phyloP scores from a whole-genome alignment of 139 green algal genomes.

The Nannochloris sp. region DNA sequence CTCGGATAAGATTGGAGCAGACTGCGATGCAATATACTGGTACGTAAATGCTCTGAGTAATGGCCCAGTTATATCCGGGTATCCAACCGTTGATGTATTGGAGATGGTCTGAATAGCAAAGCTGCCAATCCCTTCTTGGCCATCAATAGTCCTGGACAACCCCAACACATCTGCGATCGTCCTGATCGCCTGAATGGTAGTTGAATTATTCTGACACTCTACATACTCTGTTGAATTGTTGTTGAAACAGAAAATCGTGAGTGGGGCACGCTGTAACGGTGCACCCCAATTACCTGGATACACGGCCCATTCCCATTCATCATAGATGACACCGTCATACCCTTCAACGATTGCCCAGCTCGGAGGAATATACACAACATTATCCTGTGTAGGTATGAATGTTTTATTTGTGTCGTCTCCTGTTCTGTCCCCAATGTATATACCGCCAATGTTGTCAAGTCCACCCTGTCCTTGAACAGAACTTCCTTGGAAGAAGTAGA shows the following conservation, averaged over 20 bases:
- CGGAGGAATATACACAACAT: constrained; percentile 10
- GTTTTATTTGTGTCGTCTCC: background rate
- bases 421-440: constrained; percentile 21
- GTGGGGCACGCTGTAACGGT: background rate
- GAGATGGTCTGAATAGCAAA: background rate
- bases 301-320: constrained; percentile 9
- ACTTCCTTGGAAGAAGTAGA: constrained; percentile 7
- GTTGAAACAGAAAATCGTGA: constrained; percentile 12
- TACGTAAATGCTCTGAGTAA: constrained; percentile 12
- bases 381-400: constrained; percentile 12
- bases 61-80: constrained; percentile 7
- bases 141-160: background rate
- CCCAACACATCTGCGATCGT: background rate
- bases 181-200: background rate
- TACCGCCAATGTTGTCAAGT: constrained; percentile 19
- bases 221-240: background rate
- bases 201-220: background rate
- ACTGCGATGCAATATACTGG: background rate
- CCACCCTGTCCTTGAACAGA: background rate
- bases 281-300: constrained; percentile 26
- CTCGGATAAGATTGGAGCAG: background rate
- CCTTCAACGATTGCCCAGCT: background rate
- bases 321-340: background rate
- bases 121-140: background rate
- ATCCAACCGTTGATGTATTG: background rate